Percentiles rank a stretch among this genome's conserved stretches.
Evolutionary conservation across 768 basidiomycete genomes (phyloP).

Genomic region (Cyclocybe aegerita): DNA sequence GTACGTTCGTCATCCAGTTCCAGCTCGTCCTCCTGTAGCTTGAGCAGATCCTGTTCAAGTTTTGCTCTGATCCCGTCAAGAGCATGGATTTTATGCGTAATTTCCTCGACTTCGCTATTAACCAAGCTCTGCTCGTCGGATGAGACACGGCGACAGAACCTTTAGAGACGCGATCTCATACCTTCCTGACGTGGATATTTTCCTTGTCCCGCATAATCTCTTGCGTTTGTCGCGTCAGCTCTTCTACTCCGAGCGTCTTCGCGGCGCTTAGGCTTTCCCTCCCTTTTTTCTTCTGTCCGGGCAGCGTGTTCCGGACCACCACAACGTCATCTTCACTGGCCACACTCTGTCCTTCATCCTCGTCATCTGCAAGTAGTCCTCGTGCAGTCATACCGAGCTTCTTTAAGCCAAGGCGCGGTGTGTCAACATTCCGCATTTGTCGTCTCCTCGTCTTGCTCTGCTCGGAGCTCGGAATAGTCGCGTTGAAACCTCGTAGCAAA

Average conservation of each 20-base stretch:
- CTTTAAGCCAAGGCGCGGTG: conserved; percentile 75
- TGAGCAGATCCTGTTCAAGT: conserved; percentile 80
- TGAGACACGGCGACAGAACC: conserved; percentile 6
- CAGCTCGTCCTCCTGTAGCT: conserved; percentile 90
- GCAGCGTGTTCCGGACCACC: conserved; percentile 46
- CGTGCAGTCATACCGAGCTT: conserved; percentile 76
- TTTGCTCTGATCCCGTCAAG: conserved; percentile 79
- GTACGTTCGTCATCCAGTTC: conserved; percentile 95
- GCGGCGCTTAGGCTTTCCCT: conserved; percentile 67
- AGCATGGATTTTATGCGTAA: conserved; percentile 85
- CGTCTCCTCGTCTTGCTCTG: conserved; percentile 72
- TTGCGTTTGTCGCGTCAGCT: conserved; percentile 77
- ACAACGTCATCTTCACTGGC: conserved; percentile 80
- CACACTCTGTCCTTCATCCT: conserved; percentile 58
- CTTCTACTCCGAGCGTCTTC: conserved; percentile 79
- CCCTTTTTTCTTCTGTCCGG: conserved; percentile 49
- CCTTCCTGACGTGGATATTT: conserved; percentile 86
- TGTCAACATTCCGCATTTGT: conserved; percentile 78
- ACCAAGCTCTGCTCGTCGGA: conserved; percentile 64
- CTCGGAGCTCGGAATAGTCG: conserved; percentile 90
- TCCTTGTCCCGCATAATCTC: conserved; percentile 93
- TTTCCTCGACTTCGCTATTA: conserved; percentile 83
- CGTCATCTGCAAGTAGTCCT: conserved; percentile 64
- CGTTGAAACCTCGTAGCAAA: conserved; percentile 88
- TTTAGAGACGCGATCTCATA: conserved; percentile 35